phyloP scores from a whole-genome alignment of 1,139 yeast genomes.

The Pichia sp. region DNA sequence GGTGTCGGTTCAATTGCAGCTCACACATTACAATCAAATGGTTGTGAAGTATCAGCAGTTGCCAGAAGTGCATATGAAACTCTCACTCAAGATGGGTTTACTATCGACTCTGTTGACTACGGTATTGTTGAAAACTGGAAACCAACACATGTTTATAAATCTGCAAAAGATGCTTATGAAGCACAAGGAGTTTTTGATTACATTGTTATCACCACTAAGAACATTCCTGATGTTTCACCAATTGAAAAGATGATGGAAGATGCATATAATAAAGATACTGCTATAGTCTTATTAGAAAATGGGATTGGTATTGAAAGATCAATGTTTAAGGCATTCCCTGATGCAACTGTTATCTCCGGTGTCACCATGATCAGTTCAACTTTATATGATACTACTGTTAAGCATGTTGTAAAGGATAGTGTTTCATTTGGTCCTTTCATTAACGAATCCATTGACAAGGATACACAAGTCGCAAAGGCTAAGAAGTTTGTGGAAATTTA shows the following conservation, averaged over 20 bases:
- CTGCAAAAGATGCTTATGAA: conserved; percentile 26
- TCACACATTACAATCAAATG: conserved; percentile 44
- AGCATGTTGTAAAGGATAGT: conserved; percentile 45
- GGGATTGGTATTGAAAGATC: conserved; percentile 70
- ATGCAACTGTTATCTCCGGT: conserved; percentile 55
- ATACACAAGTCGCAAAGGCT: conserved; percentile 29
- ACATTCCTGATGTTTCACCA: conserved; percentile 58
- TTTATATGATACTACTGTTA: conserved; percentile 46
- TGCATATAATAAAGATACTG: conserved; percentile 44
- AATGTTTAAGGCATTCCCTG: conserved; percentile 51
- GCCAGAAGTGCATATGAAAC: conserved; percentile 60
- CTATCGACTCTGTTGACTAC: conserved; percentile 54
- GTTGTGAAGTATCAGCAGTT: conserved; percentile 52
- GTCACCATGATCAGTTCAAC: conserved; percentile 64
- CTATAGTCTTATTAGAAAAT: conserved; percentile 62
- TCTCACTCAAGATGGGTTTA: conserved; percentile 47
- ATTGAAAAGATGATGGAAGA: conserved; percentile 56
- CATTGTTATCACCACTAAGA: conserved; percentile 63
- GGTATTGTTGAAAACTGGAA: conserved; percentile 49
- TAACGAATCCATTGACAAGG: conserved; percentile 28
- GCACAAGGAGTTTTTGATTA: conserved; percentile 53
- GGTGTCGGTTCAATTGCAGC: conserved; percentile 74
- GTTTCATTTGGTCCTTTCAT: conserved; percentile 52
- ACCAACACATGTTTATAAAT: conserved; percentile 41
- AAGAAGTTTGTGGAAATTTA: conserved; percentile 46